Base-by-base conservation (phyloP, 2,329 filamentous ascomycete genomes). In the Colletotrichum sp. region DNA sequence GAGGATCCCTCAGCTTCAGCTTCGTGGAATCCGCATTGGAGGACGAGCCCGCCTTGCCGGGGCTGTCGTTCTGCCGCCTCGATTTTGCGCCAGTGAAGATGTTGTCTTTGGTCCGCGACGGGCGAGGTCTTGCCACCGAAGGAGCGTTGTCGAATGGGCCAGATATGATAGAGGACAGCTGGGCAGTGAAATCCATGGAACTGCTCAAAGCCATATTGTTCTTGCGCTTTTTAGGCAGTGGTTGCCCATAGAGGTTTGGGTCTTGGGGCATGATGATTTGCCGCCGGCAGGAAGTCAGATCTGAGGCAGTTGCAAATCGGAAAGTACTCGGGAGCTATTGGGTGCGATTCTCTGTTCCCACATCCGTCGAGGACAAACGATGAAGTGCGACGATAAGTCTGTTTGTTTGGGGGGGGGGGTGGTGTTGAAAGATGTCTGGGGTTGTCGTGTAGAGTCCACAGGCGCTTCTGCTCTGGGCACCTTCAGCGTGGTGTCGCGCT, bases 151-250 rank as follows among this genome's bases (percentile, higher is more conserved):
- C 78, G 28, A 89, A 83, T 39, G 89, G 86, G 7, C 84, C 79
- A 13, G 77, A 72, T 85, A 98, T 95, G 71, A 98, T 92, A 61
- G 93, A 95, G 79, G 94, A 94, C 77, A 99, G 92, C 78, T 97
- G 95, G 13, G 95, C 95, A n/a, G 94, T 93, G 87, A 99, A 99
- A 82, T 95, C 93, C 71, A 98, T 91, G 60, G 92, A 93, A 67
- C 92, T 92, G 21, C 92, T 93, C 21, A 96, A 91, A 21, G 92
- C 92, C 73, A 95, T 91, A 81, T 94, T 92, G 81, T 92, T 93
- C 81, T 90, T 90, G 78, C 91, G 89, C 80, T 92, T 93, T 84
- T 96, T 96, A 13, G 91, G 87, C 48, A 92, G 91, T 71, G 92
- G 91, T 68, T 93, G 90, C 81, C 95, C 95, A 85, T 98, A 98